phyloP scores from a whole-genome alignment of 2,329 filamentous ascomycete genomes.

The Colletotrichum camelliae region DNA sequence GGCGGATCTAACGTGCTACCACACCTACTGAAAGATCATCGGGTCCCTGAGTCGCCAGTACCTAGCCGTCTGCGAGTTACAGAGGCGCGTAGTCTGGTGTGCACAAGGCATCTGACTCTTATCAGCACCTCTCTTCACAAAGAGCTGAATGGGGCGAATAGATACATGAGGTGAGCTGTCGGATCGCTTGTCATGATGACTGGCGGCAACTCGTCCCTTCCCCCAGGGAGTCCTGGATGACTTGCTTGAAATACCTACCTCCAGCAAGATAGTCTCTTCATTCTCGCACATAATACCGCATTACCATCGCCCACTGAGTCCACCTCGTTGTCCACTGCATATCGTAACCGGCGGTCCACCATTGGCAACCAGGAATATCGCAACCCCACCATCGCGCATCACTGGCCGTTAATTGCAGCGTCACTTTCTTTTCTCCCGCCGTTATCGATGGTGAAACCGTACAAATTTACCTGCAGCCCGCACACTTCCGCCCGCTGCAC shows the following conservation, averaged over 20 bases:
- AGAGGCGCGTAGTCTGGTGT: neutral
- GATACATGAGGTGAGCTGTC: neutral
- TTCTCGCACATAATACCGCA: neutral
- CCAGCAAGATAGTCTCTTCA: neutral
- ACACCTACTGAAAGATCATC: neutral
- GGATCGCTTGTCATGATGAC: neutral
- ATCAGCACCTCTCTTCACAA: neutral
- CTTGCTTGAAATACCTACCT: neutral
- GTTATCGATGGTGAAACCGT: constrained; percentile 16
- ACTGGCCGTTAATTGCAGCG: neutral
- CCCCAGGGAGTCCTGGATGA: neutral
- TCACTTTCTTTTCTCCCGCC: neutral
- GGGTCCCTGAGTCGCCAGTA: neutral
- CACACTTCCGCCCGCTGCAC: neutral
- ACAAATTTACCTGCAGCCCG: neutral
- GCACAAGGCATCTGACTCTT: neutral
- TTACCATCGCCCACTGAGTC: neutral
- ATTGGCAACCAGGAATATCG: neutral
- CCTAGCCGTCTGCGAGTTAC: neutral
- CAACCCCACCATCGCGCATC: neutral
- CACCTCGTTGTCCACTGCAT: neutral
- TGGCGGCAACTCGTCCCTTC: neutral
- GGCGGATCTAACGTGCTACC: neutral
- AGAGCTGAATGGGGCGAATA: neutral
- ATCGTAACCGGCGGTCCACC: neutral